Conservation (phyloP, 2,329 filamentous ascomycete species). For the Biscogniauxia mediterranea region DNA sequence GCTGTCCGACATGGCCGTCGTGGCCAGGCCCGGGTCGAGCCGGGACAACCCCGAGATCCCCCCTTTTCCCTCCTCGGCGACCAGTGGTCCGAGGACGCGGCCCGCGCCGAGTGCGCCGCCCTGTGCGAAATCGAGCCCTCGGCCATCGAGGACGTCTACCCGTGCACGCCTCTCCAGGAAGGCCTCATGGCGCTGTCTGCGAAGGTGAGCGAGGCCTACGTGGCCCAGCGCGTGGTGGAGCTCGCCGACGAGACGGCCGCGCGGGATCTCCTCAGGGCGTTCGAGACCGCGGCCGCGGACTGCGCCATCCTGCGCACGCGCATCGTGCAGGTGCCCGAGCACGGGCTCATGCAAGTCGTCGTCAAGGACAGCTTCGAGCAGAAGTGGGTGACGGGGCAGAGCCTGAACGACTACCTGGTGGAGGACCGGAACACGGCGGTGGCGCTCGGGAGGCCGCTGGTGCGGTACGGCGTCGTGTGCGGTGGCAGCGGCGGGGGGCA, state of each 20-base stretch:
- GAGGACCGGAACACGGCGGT: conserved; percentile 40
- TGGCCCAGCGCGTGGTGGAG: conserved; percentile 48
- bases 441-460: conserved; percentile 45
- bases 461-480: conserved; percentile 44
- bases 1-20: conserved; percentile 43
- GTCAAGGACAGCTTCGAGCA: conserved; percentile 37
- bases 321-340: conserved; percentile 44
- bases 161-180: conserved; percentile 54
- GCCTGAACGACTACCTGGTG: conserved; percentile 41
- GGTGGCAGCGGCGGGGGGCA: too few relatives aligned
- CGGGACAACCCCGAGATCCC: conserved; percentile 28
- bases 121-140: conserved; percentile 39
- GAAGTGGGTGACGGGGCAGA: conserved; percentile 33
- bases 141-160: conserved; percentile 50
- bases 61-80: conserved; percentile 41
- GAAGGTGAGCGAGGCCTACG: conserved; percentile 50
- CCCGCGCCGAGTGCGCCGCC: conserved; percentile 37
- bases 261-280: conserved; percentile 41
- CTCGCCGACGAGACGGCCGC: conserved; percentile 38
- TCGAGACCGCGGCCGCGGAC: conserved; percentile 37
- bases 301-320: conserved; percentile 47
- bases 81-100: conserved; percentile 34
- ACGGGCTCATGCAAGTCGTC: conserved; percentile 48
- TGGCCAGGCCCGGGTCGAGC: conserved; percentile 29
- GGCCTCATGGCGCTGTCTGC: conserved; percentile 52